A percentile compares a stretch with the other conserved stretches of the same genome.
Conservation (phyloP, 768 basidiomycete species). For the Podaxis carcinomalis region DNA sequence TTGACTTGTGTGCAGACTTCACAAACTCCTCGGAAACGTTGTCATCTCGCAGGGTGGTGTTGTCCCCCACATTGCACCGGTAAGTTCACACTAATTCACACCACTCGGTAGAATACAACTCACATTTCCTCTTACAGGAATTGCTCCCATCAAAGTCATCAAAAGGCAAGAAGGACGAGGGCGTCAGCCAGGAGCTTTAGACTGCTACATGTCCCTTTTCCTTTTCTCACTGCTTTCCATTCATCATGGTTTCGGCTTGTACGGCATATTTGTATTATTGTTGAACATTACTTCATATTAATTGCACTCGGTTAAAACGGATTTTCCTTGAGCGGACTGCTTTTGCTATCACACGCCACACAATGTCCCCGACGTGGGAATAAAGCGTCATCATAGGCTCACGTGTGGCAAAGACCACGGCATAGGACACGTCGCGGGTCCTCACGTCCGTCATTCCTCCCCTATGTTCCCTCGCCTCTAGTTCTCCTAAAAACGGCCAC, state of each 20-base stretch:
- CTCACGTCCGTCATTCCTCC: neutral
- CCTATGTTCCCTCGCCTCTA: conserved; percentile 1
- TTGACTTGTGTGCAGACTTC: conserved; percentile 40
- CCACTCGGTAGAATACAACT: conserved; percentile 15
- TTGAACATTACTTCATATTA: conserved; percentile 4
- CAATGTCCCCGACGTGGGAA: neutral
- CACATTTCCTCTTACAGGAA: conserved; percentile 31
- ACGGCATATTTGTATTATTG: conserved; percentile 14
- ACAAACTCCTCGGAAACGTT: conserved; percentile 80
- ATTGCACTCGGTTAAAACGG: neutral
- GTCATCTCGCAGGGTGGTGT: conserved; percentile 92
- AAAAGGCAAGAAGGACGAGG: conserved; percentile 24
- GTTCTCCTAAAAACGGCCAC: neutral
- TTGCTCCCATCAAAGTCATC: conserved; percentile 36
- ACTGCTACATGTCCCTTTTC: conserved; percentile 7
- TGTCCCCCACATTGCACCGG: conserved; percentile 23
- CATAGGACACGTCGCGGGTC: conserved; percentile 7
- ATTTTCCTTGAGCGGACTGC: neutral
- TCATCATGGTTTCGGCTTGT: conserved; percentile 4
- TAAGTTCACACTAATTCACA: conserved; percentile 17
- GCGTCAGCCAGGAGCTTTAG: conserved; percentile 14
- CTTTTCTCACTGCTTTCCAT: conserved; percentile 3
- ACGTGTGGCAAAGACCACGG: neutral
- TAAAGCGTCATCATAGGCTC: neutral
- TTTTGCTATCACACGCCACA: neutral